Evolutionary conservation across 768 basidiomycete genomes (phyloP).

Genomic region (Termitomyces sp.): DNA sequence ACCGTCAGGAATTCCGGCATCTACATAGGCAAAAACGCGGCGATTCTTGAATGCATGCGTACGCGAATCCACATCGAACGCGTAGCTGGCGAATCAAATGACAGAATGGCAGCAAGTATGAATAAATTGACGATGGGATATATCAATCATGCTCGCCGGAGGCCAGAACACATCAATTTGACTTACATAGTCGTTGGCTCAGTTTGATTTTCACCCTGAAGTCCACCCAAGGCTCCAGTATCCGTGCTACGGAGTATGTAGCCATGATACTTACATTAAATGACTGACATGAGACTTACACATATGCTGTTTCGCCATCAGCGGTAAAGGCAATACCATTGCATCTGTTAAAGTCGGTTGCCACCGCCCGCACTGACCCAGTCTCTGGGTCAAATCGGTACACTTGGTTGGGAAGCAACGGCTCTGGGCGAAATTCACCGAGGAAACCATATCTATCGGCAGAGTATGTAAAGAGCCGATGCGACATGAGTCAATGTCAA

Average conservation of each 20-base stretch:
- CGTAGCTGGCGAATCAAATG: slow-evolving; percentile 40
- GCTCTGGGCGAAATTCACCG: slow-evolving; percentile 59
- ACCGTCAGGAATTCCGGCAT: slow-evolving; percentile 67
- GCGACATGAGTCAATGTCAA: background rate
- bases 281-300: slow-evolving; percentile 29
- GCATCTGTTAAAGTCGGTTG: slow-evolving; percentile 63
- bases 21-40: slow-evolving; percentile 61
- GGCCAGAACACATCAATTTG: background rate
- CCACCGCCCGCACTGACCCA: slow-evolving; percentile 61
- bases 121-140: background rate
- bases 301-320: slow-evolving; percentile 59
- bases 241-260: slow-evolving; percentile 33
- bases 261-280: background rate
- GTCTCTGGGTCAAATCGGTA: slow-evolving; percentile 71
- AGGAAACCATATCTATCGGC: slow-evolving; percentile 54
- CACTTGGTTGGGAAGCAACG: slow-evolving; percentile 67
- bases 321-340: slow-evolving; percentile 75
- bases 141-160: background rate
- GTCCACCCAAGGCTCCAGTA: slow-evolving; percentile 42
- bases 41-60: slow-evolving; percentile 53
- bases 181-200: slow-evolving; percentile 63
- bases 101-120: background rate
- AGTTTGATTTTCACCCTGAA: slow-evolving; percentile 47
- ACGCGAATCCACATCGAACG: slow-evolving; percentile 56
- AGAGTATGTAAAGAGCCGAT: no score